Base-by-base conservation (phyloP, 2,329 filamentous ascomycete species). In the Cadophora luteo-olivacea region DNA sequence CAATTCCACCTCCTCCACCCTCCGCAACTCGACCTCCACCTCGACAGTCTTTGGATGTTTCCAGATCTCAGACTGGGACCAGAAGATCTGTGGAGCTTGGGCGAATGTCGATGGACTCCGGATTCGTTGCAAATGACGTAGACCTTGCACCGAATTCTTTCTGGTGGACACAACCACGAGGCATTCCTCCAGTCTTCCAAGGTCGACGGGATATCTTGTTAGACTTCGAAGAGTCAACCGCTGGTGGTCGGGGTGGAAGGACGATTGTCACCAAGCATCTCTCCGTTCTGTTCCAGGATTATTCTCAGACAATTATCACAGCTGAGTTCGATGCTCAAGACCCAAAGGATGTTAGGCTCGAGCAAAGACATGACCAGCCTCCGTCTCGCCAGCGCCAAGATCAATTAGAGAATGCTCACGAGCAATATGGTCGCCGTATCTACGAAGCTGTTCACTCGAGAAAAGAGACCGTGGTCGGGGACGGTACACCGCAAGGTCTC, bases 221-320 rank as follows among this genome's bases (percentile, higher is more conserved):
- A 63, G 94, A 98, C 79, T 86, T 90, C 25, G 92, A 97, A 72
- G 93, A 97, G 77, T 89, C 90, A 1, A 89, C 86, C 7, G 87
- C 90, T 16, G 85, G 87, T 12, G 89, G 90, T 72, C 87, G 90
- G 16, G 90, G 91, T 33, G 89, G 92, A 32, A 91, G 90, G 78
- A 89, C 89, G 0, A 86, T 85, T 0, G 83, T 97, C 24, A 92
- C 91, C 7, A 94, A 94, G 72, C 89, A 94, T 69, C 85, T 97
- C 52, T 96, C 91, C 74, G 84, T 98, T n/a, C 82, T 99, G 9
- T 99, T 93, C 82, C 90, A 94, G 76, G 96, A 99, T 81, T 99
- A 99, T 80, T 97, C 94, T 22, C 96, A 98, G 78, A 98, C 95
- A 0, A 85, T 97, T 72, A 87, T 99, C 75, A 93, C 91, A 0